These are phyloP conservation scores for Botrytis tulipae DNA, from an alignment of 2,329 filamentous ascomycete species.

Conservation along the genomic window DNA sequence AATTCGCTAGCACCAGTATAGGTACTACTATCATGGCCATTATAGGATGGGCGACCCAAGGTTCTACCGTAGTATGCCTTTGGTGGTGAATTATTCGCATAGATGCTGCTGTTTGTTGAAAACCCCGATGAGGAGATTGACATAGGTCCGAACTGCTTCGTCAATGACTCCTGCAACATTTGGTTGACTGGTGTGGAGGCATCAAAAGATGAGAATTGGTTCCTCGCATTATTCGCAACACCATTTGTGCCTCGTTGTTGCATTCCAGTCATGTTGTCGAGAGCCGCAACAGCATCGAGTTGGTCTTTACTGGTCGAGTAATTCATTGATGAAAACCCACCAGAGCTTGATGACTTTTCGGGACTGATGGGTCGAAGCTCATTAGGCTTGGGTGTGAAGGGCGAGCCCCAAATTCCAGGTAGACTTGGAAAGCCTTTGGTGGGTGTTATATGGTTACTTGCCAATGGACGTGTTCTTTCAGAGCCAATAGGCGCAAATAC, in stretches of 20 bases:
- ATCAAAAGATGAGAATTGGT: conserved; percentile 19
- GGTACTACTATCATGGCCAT: conserved; percentile 30
- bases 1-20: conserved; percentile 34
- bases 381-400: conserved; percentile 45
- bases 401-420: conserved; percentile 46
- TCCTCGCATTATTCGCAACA: conserved; percentile 17
- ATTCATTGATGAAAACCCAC: conserved; percentile 38
- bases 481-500: conserved; percentile 46
- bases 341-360: conserved; percentile 38
- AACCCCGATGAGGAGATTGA: conserved; percentile 41
- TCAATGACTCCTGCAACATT: conserved; percentile 30
- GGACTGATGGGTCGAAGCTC: conserved; percentile 42
- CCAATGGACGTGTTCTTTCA: conserved; percentile 34
- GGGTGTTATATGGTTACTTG: conserved; percentile 37
- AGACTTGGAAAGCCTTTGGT: conserved; percentile 39
- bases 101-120: conserved; percentile 52
- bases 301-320: conserved; percentile 30
- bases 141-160: conserved; percentile 28
- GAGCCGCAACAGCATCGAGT: conserved; percentile 27
- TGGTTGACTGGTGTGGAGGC: conserved; percentile 27
- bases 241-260: conserved; percentile 23
- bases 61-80: conserved; percentile 19
- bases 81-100: conserved; percentile 43
- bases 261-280: conserved; percentile 33
- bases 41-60: conserved; percentile 19